Percentiles rank a stretch among this genome's conserved stretches.
Conservation (phyloP, 1,284 basidiomycete species). For the Marasmius oreades region DNA sequence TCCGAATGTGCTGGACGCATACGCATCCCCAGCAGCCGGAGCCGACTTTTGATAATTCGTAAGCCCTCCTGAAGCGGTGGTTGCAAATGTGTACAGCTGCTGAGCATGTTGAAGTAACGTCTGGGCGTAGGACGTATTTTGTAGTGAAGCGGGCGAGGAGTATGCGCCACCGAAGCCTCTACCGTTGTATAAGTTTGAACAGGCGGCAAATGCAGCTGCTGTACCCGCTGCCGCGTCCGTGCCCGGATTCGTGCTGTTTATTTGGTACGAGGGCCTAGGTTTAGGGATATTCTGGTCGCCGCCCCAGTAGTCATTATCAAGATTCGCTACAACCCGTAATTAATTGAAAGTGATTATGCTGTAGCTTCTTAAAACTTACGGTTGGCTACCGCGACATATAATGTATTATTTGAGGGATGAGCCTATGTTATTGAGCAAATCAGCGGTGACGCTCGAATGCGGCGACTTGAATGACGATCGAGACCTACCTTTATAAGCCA, state of each 20-base stretch:
- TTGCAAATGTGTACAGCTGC: constrained; percentile 70
- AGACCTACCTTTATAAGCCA: constrained; percentile 80
- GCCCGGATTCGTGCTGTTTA: constrained; percentile 78
- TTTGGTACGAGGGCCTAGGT: constrained; percentile 71
- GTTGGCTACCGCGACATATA: constrained; percentile 78
- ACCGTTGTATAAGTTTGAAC: constrained; percentile 74
- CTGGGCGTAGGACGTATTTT: constrained; percentile 70
- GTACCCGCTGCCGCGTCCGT: constrained; percentile 86
- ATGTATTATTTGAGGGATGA: constrained; percentile 69
- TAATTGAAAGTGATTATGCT: neutral
- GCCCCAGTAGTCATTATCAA: constrained; percentile 86
- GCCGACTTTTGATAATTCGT: constrained; percentile 63
- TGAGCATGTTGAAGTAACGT: constrained; percentile 72
- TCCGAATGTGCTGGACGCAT: constrained; percentile 68
- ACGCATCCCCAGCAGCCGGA: constrained; percentile 61
- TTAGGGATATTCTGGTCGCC: constrained; percentile 78
- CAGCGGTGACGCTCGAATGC: no score
- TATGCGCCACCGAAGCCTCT: constrained; percentile 49
- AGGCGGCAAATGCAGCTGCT: constrained; percentile 84
- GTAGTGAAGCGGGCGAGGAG: constrained; percentile 60
- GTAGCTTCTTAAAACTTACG: constrained; percentile 29
- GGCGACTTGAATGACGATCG: no score
- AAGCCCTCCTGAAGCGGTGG: constrained; percentile 55
- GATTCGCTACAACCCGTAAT: constrained; percentile 32
- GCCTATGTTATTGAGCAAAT: constrained; percentile 45